Evolutionary conservation across 768 basidiomycete species (phyloP), one percentile per base, ranked within the genome.

Genomic region (Suillus spraguei): DNA sequence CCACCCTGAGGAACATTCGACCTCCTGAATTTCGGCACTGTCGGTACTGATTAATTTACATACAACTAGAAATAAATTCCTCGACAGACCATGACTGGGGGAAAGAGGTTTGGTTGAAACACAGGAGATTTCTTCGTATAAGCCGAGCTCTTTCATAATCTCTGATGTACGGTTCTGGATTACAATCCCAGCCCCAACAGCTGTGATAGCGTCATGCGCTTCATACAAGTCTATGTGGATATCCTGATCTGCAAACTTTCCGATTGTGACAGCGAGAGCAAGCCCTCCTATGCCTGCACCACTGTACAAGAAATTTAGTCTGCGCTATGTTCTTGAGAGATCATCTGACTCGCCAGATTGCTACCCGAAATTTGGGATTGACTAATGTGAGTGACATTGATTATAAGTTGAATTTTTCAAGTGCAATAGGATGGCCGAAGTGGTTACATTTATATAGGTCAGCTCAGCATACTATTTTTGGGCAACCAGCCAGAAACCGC

Each of bases 131-230:
- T 72, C 66, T 10, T 61, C 65, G 41, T 68, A 60, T 7, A 84
- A 64, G 0, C 77, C 81, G 54, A 84, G 77, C 20, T 67, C 64
- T 61, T 81, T 72, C 62, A 83, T 67, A 24, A 82, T 76, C 8
- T 69, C 71, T 81, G 79, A 82, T 33, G 82, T 83, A 47, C 81
- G 72, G 5, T 71, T 68, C 81, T 80, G 82, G 11, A 83, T 78
- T 72, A 78, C 46, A 75, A 81, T 24, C 72, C 83, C 79, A 1
- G 78, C 74, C 5, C 80, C 80, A 35, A 74, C 67, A 35, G 74
- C 73, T 9, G 74, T 76, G 42, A 80, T 72, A 56, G 76, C 72
- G 22, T 74, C 76, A n/a, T 75, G 76, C 0, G 80, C 74, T 70
- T 84, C 83, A 67, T 82, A 84, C 4, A 83, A 66, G 60, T 79